Evolutionary conservation across 108 stramenopile species (phyloP), one percentile per base, ranked within the genome.

Genomic region (Cyclotella atomus): DNA sequence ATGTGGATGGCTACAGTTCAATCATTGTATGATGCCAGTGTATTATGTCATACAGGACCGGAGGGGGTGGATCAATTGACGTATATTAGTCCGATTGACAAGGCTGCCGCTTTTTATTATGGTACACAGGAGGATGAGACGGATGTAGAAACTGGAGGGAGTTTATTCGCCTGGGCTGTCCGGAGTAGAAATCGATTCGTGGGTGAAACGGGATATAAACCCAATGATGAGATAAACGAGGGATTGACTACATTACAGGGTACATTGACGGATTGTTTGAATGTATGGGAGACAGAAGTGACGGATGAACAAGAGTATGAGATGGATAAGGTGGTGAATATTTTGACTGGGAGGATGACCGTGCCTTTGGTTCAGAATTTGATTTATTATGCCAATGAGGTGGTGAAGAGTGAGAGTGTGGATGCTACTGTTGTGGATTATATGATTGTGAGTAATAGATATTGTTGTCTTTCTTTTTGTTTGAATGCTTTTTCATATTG

Each of bases 1-100:
- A 77, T 95, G 55, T 89, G 89, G 88, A 95, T 92, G 91, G 86
- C 83, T 0, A 76, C 73, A 34, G 82, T 79, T 0, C 80, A 90
- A 69, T 44, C 79, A 16, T 70, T 95, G 0, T 89, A 88, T 67
- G 71, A 87, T 24, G 85, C 74, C 23, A 45, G 87, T 44, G 35
- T 47, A 10, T 36, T 81, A 14, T 95, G 91, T 71, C 44, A 77
- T 7, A 33, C 32, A 20, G 64, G 63, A 19, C 32, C 25, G 10
- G 67, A 62, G 24, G 76, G 65, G 2, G 23, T 55, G 10, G 67
- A 74, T 46, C 43, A 56, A 19, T 43, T 71, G 41, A 53, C 23
- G 1, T 78, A 50, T 62, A 66, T 63, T 0, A 75, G 54, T 50
- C 73, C 77, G 4, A 67, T 95, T 43, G 94, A 95, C 62, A 73